phyloP scores from a whole-genome alignment of 176 grass and related monocot species.

The Carex kokanica region DNA sequence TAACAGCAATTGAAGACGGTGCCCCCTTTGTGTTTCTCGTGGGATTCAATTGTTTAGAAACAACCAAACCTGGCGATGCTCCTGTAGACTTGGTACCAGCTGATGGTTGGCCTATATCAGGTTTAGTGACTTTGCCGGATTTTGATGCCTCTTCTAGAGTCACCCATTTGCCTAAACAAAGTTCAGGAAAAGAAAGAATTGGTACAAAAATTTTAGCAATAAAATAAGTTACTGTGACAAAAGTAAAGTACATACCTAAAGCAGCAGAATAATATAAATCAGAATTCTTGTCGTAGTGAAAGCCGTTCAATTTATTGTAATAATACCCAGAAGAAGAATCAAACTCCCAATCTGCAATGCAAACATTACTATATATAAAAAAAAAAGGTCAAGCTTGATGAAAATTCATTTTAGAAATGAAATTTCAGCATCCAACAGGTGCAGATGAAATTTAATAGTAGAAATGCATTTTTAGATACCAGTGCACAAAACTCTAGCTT shows the following conservation, averaged over 20 bases:
- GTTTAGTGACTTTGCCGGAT: conserved; percentile 34
- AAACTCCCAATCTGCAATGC: conserved; percentile 57
- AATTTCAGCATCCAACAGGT: conserved; percentile 3
- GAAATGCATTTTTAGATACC: not conserved
- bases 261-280: conserved; percentile 73
- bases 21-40: conserved; percentile 56
- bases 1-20: conserved; percentile 42
- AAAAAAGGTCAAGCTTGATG: not conserved
- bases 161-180: conserved; percentile 67
- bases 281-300: conserved; percentile 66
- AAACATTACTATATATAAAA: conserved; percentile 6
- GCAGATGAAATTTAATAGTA: not conserved
- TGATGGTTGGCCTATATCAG: conserved; percentile 36
- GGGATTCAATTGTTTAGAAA: conserved; percentile 62
- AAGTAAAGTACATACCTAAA: conserved; percentile 43
- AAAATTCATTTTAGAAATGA: not conserved
- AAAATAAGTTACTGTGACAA: not conserved
- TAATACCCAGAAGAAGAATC: conserved; percentile 69
- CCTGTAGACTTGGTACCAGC: conserved; percentile 28
- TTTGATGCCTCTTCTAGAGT: conserved; percentile 73
- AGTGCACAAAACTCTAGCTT: not conserved
- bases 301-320: conserved; percentile 58
- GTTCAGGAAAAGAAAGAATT: not conserved
- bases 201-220: conserved; percentile 13
- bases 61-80: conserved; percentile 55